Evolutionary conservation across 2,329 filamentous ascomycete genomes (phyloP).

Genomic region (Bipolaris cookei): DNA sequence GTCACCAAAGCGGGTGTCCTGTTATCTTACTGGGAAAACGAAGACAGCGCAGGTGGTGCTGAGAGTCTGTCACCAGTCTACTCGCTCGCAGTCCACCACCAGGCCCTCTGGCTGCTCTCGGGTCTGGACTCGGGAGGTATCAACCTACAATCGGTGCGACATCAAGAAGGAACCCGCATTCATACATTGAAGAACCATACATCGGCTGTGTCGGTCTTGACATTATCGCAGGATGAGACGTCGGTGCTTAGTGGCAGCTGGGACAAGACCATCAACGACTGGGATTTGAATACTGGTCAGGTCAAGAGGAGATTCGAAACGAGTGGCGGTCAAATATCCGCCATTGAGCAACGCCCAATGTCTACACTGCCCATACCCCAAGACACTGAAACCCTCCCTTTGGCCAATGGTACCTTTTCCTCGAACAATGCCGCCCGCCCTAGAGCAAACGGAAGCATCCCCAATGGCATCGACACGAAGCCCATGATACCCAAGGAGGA

Average conservation of each 20-base stretch:
- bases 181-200: constrained; percentile 80
- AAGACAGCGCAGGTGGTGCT: constrained; percentile 70
- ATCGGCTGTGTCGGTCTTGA: constrained; percentile 88
- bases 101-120: constrained; percentile 89
- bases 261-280: constrained; percentile 94
- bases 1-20: constrained; percentile 94
- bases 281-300: constrained; percentile 89
- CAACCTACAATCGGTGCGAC: constrained; percentile 89
- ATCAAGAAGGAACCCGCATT: constrained; percentile 93
- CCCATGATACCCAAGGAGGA: constrained; percentile 34
- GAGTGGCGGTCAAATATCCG: constrained; percentile 82
- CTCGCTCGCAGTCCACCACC: constrained; percentile 86
- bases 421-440: constrained; percentile 73
- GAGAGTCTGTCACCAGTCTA: constrained; percentile 83
- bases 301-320: constrained; percentile 77
- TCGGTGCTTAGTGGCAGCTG: constrained; percentile 91
- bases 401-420: constrained; percentile 71
- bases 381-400: constrained; percentile 64
- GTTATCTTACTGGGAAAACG: constrained; percentile 98
- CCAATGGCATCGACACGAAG: constrained; percentile 47
- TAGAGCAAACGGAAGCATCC: constrained; percentile 60
- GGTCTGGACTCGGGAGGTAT: constrained; percentile 90
- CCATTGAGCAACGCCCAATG: constrained; percentile 82
- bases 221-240: constrained; percentile 81
- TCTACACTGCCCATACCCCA: constrained; percentile 77